Conservation (phyloP, 2,329 filamentous ascomycete genomes). For the Dothistroma septosporum region DNA sequence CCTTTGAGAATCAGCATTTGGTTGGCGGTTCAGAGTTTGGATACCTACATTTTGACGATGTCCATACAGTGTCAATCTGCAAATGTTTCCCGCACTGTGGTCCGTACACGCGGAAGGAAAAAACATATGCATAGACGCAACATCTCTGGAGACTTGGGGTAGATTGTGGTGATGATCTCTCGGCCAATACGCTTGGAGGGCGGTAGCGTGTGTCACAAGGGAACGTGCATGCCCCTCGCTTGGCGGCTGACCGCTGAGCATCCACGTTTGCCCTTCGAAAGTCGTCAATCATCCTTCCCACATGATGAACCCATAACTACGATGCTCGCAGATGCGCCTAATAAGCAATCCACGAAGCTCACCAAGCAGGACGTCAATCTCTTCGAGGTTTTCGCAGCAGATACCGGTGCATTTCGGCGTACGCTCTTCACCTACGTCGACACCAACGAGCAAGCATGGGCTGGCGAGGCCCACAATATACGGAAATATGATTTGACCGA, state of each 20-base stretch:
- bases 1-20: conserved; percentile 5
- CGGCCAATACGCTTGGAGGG: no score
- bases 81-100: no score
- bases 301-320: not conserved
- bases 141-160: no score
- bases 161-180: no score
- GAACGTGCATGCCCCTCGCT: no score
- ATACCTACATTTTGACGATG: conserved; percentile 1
- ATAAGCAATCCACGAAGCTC: not conserved
- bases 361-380: conserved; percentile 8
- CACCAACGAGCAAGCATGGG: conserved; percentile 9
- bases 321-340: not conserved
- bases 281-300: not conserved
- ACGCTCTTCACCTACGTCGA: conserved; percentile 14
- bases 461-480: conserved; percentile 10
- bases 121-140: no score
- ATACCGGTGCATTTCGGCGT: conserved; percentile 11
- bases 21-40: not conserved
- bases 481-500: conserved; percentile 20
- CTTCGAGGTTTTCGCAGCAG: conserved; percentile 11
- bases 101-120: no score
- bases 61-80: not conserved
- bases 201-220: no score
- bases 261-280: conserved; percentile 2
- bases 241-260: no score